Evolutionary conservation across 2,329 filamentous ascomycete genomes (phyloP).

Genomic region (Huntiella abstrusa): DNA sequence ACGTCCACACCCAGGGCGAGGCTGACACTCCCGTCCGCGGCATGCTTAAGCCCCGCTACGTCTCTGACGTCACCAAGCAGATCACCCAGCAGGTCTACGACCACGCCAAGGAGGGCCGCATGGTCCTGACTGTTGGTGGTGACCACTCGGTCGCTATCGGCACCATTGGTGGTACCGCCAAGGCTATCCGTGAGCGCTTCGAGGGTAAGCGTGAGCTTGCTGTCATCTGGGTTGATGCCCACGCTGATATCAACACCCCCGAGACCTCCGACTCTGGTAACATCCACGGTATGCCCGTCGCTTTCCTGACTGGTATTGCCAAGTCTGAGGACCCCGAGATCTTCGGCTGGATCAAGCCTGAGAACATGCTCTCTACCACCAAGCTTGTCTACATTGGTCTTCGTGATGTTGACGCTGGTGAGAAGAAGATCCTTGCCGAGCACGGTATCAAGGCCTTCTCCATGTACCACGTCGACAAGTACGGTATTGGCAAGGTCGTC

Average conservation of each 20-base stretch:
- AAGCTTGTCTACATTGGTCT: constrained; percentile 97
- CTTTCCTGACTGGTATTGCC: constrained; percentile 75
- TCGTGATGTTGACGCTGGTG: constrained; percentile 76
- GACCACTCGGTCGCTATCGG: constrained; percentile 96
- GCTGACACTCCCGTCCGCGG: constrained; percentile 62
- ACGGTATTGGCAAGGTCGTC: constrained; percentile 89
- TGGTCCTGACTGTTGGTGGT: constrained; percentile 83
- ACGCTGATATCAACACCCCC: constrained; percentile 93
- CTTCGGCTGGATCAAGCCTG: constrained; percentile 75
- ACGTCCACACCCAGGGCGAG: constrained; percentile 52
- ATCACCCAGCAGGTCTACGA: constrained; percentile 74
- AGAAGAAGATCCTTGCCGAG: constrained; percentile 82
- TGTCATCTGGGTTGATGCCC: constrained; percentile 96
- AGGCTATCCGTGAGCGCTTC: constrained; percentile 68
- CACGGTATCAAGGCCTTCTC: constrained; percentile 88
- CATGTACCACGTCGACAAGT: constrained; percentile 94
- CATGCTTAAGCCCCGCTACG: constrained; percentile 87
- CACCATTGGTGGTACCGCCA: constrained; percentile 71
- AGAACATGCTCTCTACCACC: constrained; percentile 48
- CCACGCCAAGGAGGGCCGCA: constrained; percentile 63
- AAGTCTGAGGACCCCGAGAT: constrained; percentile 55
- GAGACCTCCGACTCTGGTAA: constrained; percentile 81
- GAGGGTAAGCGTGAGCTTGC: constrained; percentile 55
- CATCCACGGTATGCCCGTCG: constrained; percentile 94
- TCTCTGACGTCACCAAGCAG: constrained; percentile 65